phyloP scores from a whole-genome alignment of 169 alveolate species.

The Plasmodium vivax region DNA sequence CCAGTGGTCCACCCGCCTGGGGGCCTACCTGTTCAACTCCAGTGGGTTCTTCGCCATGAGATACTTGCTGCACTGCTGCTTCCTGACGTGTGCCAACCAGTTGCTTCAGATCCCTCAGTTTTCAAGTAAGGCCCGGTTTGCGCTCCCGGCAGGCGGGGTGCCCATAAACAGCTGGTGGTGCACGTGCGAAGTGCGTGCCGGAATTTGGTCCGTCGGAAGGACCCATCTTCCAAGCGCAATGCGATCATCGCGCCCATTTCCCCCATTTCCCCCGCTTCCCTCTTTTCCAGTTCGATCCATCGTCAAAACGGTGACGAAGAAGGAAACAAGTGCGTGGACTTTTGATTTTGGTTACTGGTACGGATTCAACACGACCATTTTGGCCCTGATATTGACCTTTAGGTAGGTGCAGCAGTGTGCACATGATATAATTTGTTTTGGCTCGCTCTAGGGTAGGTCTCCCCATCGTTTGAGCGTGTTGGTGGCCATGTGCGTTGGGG shows the following conservation, averaged over 20 bases:
- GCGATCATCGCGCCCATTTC: not conserved
- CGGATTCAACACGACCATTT: slow-evolving; percentile 83
- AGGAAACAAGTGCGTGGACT: slow-evolving; percentile 69
- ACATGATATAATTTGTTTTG: not conserved
- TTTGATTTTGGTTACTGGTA: slow-evolving; percentile 88
- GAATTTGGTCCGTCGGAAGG: not conserved
- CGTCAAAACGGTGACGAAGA: slow-evolving; percentile 37
- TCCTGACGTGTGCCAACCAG: slow-evolving; percentile 69
- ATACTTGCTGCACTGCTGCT: slow-evolving; percentile 61
- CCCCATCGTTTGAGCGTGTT: not conserved
- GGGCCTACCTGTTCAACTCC: slow-evolving; percentile 52
- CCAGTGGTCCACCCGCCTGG: slow-evolving; percentile 55
- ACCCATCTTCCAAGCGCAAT: not conserved
- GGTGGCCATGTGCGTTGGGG: not conserved
- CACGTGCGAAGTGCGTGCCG: not conserved
- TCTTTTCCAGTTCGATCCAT: slow-evolving; percentile 36
- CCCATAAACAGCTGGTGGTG: not conserved
- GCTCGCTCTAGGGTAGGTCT: not conserved
- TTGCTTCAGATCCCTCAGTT: slow-evolving; percentile 66
- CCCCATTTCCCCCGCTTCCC: not conserved
- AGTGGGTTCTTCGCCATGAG: slow-evolving; percentile 74
- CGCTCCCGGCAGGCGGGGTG: not conserved
- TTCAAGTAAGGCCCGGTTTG: slow-evolving; percentile 27
- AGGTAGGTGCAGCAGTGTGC: slow-evolving; percentile 66
- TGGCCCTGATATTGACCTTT: slow-evolving; percentile 83